Evolutionary conservation across 148 eudicot species (phyloP).

Genomic region (Vaccinium myrtillus): DNA sequence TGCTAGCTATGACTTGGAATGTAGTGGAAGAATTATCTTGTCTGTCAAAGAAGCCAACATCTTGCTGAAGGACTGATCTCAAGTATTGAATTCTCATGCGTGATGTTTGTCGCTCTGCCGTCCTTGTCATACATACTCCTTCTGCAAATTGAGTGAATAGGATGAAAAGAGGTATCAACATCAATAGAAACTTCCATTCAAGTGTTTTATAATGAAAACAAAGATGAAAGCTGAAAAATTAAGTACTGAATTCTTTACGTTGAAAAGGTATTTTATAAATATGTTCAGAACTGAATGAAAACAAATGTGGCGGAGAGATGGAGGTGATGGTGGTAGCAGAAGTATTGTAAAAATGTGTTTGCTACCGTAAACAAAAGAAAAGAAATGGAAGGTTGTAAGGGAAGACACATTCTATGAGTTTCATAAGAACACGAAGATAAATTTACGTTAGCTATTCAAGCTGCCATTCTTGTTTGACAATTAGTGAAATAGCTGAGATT

Average conservation of each 20-base stretch:
- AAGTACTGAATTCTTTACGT: too few relatives aligned
- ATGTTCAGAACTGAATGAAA: too few relatives aligned
- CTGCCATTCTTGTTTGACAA: not conserved
- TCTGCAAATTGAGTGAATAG: slow-evolving; percentile 21
- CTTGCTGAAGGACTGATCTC: slow-evolving; percentile 47
- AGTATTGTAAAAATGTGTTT: too few relatives aligned
- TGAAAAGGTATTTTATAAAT: too few relatives aligned
- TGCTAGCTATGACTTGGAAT: slow-evolving; percentile 37
- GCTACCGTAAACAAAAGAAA: too few relatives aligned
- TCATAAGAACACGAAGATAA: too few relatives aligned
- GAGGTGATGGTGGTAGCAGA: too few relatives aligned
- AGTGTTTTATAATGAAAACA: not conserved
- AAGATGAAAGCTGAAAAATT: too few relatives aligned
- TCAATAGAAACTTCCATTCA: not conserved
- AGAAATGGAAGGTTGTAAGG: too few relatives aligned
- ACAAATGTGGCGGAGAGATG: too few relatives aligned
- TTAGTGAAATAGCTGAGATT: not conserved
- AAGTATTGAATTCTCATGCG: slow-evolving; percentile 43
- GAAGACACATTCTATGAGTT: too few relatives aligned
- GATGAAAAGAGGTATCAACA: not conserved
- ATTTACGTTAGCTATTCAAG: not conserved
- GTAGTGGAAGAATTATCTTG: slow-evolving; percentile 35
- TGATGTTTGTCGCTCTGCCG: slow-evolving; percentile 49
- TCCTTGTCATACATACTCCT: slow-evolving; percentile 50
- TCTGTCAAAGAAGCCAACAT: slow-evolving; percentile 47